A percentile compares a stretch with the other conserved stretches of the same genome.
These are phyloP conservation scores for Massarina eburnea DNA, from an alignment of 2,329 filamentous ascomycete species.

Conservation along the genomic window DNA sequence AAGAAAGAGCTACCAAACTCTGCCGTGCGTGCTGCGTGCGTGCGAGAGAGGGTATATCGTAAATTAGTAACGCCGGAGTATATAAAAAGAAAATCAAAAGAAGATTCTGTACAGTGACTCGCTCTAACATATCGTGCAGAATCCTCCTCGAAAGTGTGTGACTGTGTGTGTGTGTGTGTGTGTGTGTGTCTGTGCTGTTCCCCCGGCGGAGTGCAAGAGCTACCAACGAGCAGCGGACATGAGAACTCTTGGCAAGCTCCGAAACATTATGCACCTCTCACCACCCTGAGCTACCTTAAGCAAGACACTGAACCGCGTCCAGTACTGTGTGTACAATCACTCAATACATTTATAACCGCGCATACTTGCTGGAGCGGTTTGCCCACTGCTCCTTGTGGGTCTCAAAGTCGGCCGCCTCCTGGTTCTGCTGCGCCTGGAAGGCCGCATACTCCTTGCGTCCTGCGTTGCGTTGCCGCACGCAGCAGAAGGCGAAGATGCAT, in stretches of 20 bases:
- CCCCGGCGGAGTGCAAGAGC: neutral
- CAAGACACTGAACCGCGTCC: neutral
- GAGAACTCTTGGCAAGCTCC: constrained; percentile 8
- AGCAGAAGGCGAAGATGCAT: constrained; percentile 38
- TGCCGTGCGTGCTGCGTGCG: neutral
- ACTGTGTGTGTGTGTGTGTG: no score
- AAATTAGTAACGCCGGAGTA: constrained; percentile 1
- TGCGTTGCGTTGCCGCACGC: constrained; percentile 42
- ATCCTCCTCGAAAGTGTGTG: no score
- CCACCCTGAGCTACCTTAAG: neutral
- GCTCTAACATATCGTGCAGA: no score
- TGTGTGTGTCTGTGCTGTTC: no score
- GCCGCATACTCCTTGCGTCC: constrained; percentile 37
- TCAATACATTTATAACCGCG: constrained; percentile 7
- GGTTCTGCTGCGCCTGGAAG: constrained; percentile 35
- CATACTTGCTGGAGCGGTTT: constrained; percentile 8
- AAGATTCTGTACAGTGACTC: neutral
- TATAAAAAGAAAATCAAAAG: constrained; percentile 1
- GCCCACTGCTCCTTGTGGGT: constrained; percentile 31
- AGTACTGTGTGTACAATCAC: neutral
- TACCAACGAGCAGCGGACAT: neutral
- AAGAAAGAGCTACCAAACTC: neutral
- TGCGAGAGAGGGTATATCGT: constrained; percentile 6
- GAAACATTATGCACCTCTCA: constrained; percentile 9
- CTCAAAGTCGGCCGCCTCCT: constrained; percentile 40